Evolutionary conservation across 441 rosid genomes (phyloP).

Genomic region (Jatropha multifida): DNA sequence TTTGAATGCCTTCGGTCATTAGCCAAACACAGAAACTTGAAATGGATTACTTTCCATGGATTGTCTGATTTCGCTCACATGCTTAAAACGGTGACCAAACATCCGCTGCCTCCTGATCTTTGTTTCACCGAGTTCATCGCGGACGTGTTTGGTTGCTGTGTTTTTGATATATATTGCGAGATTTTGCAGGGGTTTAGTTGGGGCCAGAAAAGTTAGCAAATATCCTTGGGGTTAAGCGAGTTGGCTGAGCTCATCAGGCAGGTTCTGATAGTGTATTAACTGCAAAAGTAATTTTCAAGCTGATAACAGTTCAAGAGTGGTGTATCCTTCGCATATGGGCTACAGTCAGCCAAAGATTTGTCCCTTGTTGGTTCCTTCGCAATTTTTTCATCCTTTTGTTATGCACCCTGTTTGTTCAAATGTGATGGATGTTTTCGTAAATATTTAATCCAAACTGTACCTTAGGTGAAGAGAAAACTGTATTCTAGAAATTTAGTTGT

Average conservation of each 20-base stretch:
- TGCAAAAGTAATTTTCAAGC: not conserved
- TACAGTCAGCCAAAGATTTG: not conserved
- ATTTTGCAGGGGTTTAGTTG: slow-evolving; percentile 5
- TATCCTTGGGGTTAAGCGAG: not conserved
- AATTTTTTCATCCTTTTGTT: not conserved
- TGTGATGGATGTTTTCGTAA: too few relatives aligned
- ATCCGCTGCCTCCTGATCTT: slow-evolving; percentile 1
- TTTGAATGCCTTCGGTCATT: not conserved
- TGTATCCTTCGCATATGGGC: not conserved
- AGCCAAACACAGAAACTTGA: not conserved
- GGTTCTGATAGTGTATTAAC: slow-evolving; percentile 19
- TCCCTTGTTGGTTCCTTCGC: not conserved
- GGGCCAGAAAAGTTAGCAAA: slow-evolving; percentile 11
- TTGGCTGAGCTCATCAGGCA: slow-evolving; percentile 18
- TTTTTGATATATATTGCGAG: slow-evolving; percentile 7
- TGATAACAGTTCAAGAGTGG: not conserved
- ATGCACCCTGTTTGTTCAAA: too few relatives aligned
- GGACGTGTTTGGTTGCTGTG: not conserved
- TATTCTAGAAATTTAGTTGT: too few relatives aligned
- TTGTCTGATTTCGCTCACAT: slow-evolving; percentile 16
- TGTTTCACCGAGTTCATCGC: not conserved
- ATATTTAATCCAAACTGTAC: too few relatives aligned
- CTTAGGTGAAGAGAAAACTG: too few relatives aligned
- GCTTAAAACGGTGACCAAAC: not conserved
- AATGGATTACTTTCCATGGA: slow-evolving; percentile 17